phyloP scores from a whole-genome alignment of 139 green algal species.

The Penium margaritaceum region DNA sequence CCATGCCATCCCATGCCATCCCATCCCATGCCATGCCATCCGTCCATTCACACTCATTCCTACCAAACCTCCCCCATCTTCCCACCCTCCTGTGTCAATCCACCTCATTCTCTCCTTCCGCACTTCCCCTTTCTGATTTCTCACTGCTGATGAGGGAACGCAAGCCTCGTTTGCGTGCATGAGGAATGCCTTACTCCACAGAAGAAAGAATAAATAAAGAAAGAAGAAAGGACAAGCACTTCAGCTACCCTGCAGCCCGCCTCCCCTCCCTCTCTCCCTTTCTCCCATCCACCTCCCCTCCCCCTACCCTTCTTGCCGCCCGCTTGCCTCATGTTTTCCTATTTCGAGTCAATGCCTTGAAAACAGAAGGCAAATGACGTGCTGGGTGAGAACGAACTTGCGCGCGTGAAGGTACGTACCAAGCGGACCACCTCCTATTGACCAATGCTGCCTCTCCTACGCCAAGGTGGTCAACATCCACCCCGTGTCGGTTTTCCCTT shows the following conservation, averaged over 20 bases:
- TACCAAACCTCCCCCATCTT: no score
- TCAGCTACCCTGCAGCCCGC: not conserved
- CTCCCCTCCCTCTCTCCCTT: not conserved
- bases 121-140: not conserved
- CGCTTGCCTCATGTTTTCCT: not conserved
- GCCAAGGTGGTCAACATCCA: no score
- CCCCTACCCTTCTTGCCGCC: not conserved
- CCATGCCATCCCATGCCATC: not conserved
- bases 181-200: conserved; percentile 23
- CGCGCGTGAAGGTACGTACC: no score
- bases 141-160: no score
- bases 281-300: not conserved
- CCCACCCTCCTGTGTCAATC: not conserved
- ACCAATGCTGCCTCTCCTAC: no score
- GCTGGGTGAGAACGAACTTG: no score
- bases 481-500: no score
- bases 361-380: no score
- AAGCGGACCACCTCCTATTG: no score
- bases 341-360: not conserved
- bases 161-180: no score
- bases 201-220: no score
- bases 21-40: not conserved
- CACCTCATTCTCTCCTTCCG: not conserved
- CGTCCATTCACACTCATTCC: no score
- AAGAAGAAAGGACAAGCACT: not conserved